Base-by-base conservation (phyloP, 371 early-diverging fungal genomes). In the Fennellomyces sp. region DNA sequence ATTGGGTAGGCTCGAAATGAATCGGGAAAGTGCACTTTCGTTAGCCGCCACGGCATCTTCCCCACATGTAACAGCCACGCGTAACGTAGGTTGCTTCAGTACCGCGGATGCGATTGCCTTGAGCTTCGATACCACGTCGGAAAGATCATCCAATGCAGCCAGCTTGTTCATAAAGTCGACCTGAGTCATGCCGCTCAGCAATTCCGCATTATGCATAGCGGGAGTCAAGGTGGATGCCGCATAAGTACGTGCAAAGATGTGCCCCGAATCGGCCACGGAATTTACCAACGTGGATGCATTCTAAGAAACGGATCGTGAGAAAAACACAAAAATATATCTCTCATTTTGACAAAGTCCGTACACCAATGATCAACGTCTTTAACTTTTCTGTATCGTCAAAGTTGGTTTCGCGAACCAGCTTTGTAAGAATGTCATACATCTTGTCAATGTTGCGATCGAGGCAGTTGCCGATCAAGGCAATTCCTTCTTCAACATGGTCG, bases 221-320 rank as follows among this genome's bases (percentile, higher is more conserved):
- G 86, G 85, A 0, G 89, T 84, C 67, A 94, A 61, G 2, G 73
- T 79, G 4, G 91, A 83, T 10, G 83, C 86, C 11, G 92, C 89
- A 61, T 88, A 86, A 0, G 88, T 83, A 30, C 87, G 80, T 1
- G 97, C 97, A 72, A 87, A 95, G 1, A 79, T 66, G 64, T 97
- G 97, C 10, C 97, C 97, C 15, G 85, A 81, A 23, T 88, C 83
- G 6, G 92, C 93, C n/a, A 97, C 85, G 0, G 89, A 85, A 68
- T 92, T 93, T 31, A 86, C 89, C 68, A 91, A 73, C 21, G 79
- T 79, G 3, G 90, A 80, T 1, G 93, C 89, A 65, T 82, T 87
- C 80, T 84, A 51, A 21, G 13, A 68, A 23, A 50, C 7, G 55
- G 11, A 28, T 36, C 11, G 45, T 28, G 42, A 33, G 35, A 25